Base-by-base conservation (phyloP, 2,329 filamentous ascomycete genomes). In the Pseudocercospora fuligena region DNA sequence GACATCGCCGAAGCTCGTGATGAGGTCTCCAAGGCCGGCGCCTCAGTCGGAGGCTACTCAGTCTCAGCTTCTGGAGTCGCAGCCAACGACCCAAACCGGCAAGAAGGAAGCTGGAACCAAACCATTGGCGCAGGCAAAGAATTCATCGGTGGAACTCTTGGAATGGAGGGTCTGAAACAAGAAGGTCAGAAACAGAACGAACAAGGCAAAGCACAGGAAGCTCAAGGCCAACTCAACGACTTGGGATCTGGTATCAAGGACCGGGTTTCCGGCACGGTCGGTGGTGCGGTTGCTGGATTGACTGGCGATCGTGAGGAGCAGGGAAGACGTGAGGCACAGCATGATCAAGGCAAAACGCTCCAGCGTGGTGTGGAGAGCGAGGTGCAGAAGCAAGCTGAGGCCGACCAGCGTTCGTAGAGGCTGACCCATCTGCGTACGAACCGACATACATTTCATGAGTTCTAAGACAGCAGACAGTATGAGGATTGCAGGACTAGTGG, bases 51-150 rank as follows among this genome's bases (percentile, higher is more conserved):
- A 4, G 89, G 90, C 67, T 83, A 89, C 77, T 88, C 89, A 25
- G 85, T 92, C 65, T 90, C 90, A 11, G 83, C 89, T 60, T 87
- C 88, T 0, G 92, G 92, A 57, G 90, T 89, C 40, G 83, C 91
- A 58, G 86, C 89, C 69, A 92, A 97, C 79, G 84, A 92, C 79
- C 83, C 89, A 11, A 84, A 94, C 78, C 92, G 93, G 70, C 82
- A 85, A 23, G 78, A 87, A 19, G 94, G 94, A 51, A 85, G 86
- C 19, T 96, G 91, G 89, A 92, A 97, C 83, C 94, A 97, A 82
- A 97, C 93, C 5, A 76, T 94, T n/a, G 94, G 94, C 61, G 87
- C 90, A 0, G 89, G 89, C 51, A 97, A 97, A 84, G 92, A 97
- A 78, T 83, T 89, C 4, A 70, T 95, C 0, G 94, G 94, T 65